phyloP scores from a whole-genome alignment of 192 early-diverging fungal genomes.

The Jimgerdemannia lactiflua region DNA sequence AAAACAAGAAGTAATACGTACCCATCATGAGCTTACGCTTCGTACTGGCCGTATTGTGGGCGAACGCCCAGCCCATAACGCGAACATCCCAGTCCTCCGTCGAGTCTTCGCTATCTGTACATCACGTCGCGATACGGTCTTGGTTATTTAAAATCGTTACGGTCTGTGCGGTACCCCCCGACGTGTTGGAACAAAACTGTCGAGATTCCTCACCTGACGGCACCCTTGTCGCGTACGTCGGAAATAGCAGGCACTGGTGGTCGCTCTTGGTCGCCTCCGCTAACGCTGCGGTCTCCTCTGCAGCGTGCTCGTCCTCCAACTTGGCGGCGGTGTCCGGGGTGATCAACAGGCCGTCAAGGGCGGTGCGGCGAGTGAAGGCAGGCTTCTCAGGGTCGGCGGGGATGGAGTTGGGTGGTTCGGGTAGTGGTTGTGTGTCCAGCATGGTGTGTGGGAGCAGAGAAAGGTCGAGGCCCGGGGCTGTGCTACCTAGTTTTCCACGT shows the following conservation, averaged over 20 bases:
- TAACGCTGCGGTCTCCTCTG: background rate
- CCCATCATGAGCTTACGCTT: conserved; percentile 27
- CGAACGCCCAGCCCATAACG: conserved; percentile 31
- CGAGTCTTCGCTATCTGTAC: background rate
- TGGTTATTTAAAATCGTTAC: too few species aligned
- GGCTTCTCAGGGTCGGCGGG: too few species aligned
- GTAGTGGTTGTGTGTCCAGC: too few species aligned
- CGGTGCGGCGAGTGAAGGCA: too few species aligned
- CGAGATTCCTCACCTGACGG: conserved; percentile 14
- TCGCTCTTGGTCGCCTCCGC: conserved; percentile 6
- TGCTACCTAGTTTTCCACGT: too few species aligned
- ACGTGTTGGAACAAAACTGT: background rate
- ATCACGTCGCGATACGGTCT: too few species aligned
- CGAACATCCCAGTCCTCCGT: conserved; percentile 18
- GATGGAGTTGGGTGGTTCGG: too few species aligned
- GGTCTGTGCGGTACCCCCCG: background rate
- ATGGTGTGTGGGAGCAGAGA: too few species aligned
- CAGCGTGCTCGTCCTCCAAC: background rate
- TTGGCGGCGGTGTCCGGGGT: too few species aligned
- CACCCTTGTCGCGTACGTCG: conserved; percentile 43
- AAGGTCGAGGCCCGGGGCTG: too few species aligned
- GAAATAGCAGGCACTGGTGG: conserved; percentile 43
- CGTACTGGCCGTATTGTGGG: conserved; percentile 18
- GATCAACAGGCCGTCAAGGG: too few species aligned
- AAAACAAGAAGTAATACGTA: conserved; percentile 9